phyloP scores from a whole-genome alignment of 306 rosid species.

The Ormosia semicastrata region DNA sequence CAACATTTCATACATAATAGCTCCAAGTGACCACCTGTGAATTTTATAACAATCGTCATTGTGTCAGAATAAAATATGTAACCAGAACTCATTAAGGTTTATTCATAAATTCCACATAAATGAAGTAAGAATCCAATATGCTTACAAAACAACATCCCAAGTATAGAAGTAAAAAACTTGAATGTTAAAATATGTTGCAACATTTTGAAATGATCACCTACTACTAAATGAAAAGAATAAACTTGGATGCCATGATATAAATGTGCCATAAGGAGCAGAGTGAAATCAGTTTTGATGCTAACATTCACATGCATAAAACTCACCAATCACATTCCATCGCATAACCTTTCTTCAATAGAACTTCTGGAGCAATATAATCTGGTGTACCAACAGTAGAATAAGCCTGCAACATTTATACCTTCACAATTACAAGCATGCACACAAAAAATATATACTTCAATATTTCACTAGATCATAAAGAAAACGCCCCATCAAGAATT shows the following conservation, averaged over 20 bases:
- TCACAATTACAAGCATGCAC: background rate
- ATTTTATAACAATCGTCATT: slow-evolving; percentile 8
- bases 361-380: slow-evolving; percentile 99
- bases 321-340: slow-evolving; percentile 99
- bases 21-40: slow-evolving; percentile 99
- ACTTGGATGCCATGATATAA: background rate
- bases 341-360: slow-evolving; percentile 92
- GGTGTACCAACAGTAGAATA: slow-evolving; percentile 99
- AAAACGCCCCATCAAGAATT: background rate
- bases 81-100: background rate
- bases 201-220: slow-evolving; percentile 5
- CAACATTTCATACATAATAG: slow-evolving; percentile 98
- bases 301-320: slow-evolving; percentile 27
- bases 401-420: slow-evolving; percentile 62
- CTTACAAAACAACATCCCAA: background rate
- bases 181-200: background rate
- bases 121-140: background rate
- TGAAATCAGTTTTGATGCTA: background rate
- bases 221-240: slow-evolving; percentile 1
- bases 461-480: background rate
- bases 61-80: background rate
- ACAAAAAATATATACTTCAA: background rate
- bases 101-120: background rate
- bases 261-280: background rate
- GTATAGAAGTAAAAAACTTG: background rate